Base-by-base conservation (phyloP, 2,329 filamentous ascomycete genomes). In the Amauroascus verrucosus region DNA sequence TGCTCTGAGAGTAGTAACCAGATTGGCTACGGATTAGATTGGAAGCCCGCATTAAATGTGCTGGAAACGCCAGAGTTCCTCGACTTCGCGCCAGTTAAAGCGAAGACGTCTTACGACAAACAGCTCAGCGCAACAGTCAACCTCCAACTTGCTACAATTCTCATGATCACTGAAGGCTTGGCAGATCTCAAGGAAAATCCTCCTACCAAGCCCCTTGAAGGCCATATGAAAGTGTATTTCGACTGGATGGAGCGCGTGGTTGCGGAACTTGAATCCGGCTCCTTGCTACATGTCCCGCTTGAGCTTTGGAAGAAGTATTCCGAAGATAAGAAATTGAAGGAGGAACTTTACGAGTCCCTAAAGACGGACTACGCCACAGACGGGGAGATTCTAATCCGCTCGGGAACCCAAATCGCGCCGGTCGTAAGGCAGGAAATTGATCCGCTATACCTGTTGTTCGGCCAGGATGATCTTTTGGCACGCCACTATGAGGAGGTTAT, bases 391-490 rank as follows among this genome's bases (percentile, higher is more conserved):
- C 57, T 62, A 2, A 55, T 63, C 13, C 63, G 65, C n/a, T 62
- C 67, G 56, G 67, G 67, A 0, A 49, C 58, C 1, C 62, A 66
- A 11, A 65, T 69, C 45, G 61, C 57, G 1, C 51, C 56, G 0
- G 54, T 67, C 2, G 45, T 68, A 28, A 57, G 60, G 7, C 54
- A 63, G 18, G 57, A 67, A 48, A 43, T 59, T 28, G 62, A 67
- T 53, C 63, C 65, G 5, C 56, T 68, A 6, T 43, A 65, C 48
- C 51, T 68, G 26, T 65, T 68, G 63, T 67, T 67, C 22, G 53
- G 47, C 6, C 40, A 46, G 7, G 64, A 66, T 41, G 56, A 61
- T 13, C 40, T 68, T 7, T 63, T 68, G 57, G 58, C 65, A 28
- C 51, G 56, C 0, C 50, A 46, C 16, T 52, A 52, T 24, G 40